These are phyloP conservation scores for Graphilbum sp. DNA, from an alignment of 2,329 filamentous ascomycete species.

Conservation along the genomic window DNA sequence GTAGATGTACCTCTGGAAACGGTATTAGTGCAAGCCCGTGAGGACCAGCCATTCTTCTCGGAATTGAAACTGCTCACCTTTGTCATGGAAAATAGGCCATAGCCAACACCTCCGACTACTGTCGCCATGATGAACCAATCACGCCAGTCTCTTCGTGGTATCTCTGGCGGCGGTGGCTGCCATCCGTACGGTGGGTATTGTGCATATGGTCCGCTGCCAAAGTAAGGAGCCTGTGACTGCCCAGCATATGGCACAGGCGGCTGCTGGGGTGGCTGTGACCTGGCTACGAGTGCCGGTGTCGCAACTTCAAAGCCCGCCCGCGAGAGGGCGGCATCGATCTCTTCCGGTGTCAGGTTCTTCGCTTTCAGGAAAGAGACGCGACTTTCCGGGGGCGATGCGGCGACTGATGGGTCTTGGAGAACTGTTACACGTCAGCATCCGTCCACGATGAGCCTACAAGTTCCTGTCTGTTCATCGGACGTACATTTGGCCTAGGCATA, in stretches of 20 bases:
- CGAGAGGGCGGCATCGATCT: slow-evolving; percentile 71
- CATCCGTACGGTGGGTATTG: slow-evolving; percentile 34
- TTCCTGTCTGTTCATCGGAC: slow-evolving; percentile 5
- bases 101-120: slow-evolving; percentile 74
- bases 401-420: slow-evolving; percentile 85
- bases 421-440: too few relatives aligned
- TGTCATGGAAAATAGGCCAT: slow-evolving; percentile 74
- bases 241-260: slow-evolving; percentile 14
- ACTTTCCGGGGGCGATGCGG: slow-evolving; percentile 80
- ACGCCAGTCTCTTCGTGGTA: slow-evolving; percentile 80
- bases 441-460: too few relatives aligned
- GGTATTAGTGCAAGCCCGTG: too few relatives aligned
- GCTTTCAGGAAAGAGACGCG: slow-evolving; percentile 84
- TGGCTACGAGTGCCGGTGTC: slow-evolving; percentile 15
- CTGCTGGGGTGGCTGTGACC: slow-evolving; percentile 10
- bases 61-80: slow-evolving; percentile 46
- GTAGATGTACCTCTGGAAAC: slow-evolving; percentile 75
- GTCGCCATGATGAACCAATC: slow-evolving; percentile 99
- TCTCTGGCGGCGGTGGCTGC: slow-evolving; percentile 36
- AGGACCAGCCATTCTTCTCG: too few relatives aligned
- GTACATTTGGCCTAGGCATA: slow-evolving; percentile 9
- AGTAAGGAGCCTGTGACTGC: slow-evolving; percentile 24
- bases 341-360: slow-evolving; percentile 93
- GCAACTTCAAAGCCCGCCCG: slow-evolving; percentile 45
- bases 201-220: slow-evolving; percentile 24